Evolutionary conservation across 768 basidiomycete species (phyloP), one percentile per base, ranked within the genome.

Genomic region (Cubamyces lactineus): DNA sequence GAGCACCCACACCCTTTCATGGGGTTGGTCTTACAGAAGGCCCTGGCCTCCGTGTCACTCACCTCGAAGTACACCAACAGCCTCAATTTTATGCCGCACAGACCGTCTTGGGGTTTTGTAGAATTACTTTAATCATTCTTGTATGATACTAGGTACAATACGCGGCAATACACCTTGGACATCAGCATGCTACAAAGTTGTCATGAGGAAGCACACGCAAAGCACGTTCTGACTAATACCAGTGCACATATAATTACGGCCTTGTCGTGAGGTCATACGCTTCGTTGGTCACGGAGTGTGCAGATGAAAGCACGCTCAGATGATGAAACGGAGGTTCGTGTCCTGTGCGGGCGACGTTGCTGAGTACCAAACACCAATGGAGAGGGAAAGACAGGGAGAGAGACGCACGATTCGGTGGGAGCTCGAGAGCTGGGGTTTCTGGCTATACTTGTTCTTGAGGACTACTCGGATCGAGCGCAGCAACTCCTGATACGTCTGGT

Each of bases 341-440:
- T 59, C 57, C 57, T 59, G n/a, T n/a, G 19, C 12, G 2, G 6
- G 16, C 12, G 5, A 17, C 8, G 11, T 3, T n/a, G n/a, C n/a
- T n/a, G n/a, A n/a, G n/a, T n/a, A n/a, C n/a, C n/a, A n/a, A n/a
- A n/a, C n/a, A n/a, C n/a, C n/a, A n/a, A n/a, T n/a, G n/a, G n/a
- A n/a, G n/a, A n/a, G n/a, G n/a, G 7, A 28, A 1, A 34, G 15
- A 12, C 34, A 12, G 21, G 19, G 28, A 17, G 24, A 34, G 48
- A 40, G 41, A 73, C 78, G 65, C 51, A 82, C 89, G 54, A 91
- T 86, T 15, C 76, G 82, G 67, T 91, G 89, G 8, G 89, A 89
- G 63, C 86, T 88, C 7, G 87, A 87, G 13, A 92, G 70, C 70
- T 91, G 90, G 3, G 88, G 86, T 63, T 82, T 87, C 79, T 92